Base-by-base conservation (phyloP, 164 flowering plant species). In the Stephania yunnanensis region DNA sequence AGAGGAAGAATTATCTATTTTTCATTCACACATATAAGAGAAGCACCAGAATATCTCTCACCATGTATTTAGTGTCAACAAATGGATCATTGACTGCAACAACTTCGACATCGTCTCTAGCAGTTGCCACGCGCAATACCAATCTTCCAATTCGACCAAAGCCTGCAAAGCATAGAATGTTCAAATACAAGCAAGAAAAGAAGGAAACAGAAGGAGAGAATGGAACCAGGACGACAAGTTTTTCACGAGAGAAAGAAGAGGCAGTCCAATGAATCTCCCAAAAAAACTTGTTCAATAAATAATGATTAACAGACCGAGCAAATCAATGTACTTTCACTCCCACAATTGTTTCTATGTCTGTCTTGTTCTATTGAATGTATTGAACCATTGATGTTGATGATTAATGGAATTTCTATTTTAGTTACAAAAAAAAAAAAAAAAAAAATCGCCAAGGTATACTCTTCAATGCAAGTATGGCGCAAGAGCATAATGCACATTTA, bases 121-220 rank as follows among this genome's bases (percentile, higher is more conserved):
- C 78, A 44, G 85, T 80, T 64, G 99, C 98, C 30, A 93, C 76
- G 70, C 98, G 87, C 36, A 95, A 83, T 63, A 93, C 97, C 84
- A 95, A 76, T 79, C 99, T 87, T 74, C 99, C 99, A 82, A 95
- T 95, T 63, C 99, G 91, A 61, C 99, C 99, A 92, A 95, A 95
- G 78, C 99, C 99, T 95, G 85, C 80, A 73, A 75, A 53, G 20
- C 15, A 58, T 58, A 13, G 6, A 3, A 58, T n/a, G 19, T 15
- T 58, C 20, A 58, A 58, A 58, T 19, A 50, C 55, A 3, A 50
- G 15, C 7, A 50, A 2, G 13, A 50, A 19, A 58, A 58, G 17
- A 58, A 58, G 20, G 19, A 58, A 58, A 58, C 64, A 58, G 55
- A 15, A 50, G 55, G 55, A 55, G 13, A 19, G 64, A 19, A n/a